Percentiles rank a stretch among this genome's conserved stretches.
Conservation (phyloP, 768 basidiomycete genomes). For the Trametes cingulata region DNA sequence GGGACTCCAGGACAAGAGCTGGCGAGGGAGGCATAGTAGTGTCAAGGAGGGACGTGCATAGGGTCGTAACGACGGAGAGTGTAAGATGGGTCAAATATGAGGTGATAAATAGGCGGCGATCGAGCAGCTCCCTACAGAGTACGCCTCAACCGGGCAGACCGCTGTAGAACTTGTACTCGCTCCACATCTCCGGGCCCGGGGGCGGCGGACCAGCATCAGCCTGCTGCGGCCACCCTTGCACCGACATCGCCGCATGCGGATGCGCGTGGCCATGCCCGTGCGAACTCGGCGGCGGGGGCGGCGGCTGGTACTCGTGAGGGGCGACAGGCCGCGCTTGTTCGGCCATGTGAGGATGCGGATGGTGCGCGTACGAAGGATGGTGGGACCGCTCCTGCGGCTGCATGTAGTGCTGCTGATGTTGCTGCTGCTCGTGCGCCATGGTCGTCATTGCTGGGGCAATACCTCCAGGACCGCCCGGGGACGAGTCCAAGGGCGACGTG, state of each 20-base stretch:
- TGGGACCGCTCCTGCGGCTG: constrained; percentile 4
- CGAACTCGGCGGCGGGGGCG: constrained; percentile 3
- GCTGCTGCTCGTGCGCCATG: constrained; percentile 7
- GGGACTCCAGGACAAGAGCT: too few relatives aligned
- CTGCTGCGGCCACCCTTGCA: constrained; percentile 9
- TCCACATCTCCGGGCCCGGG: constrained; percentile 3
- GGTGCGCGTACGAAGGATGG: constrained; percentile 1
- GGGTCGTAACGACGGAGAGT: too few relatives aligned
- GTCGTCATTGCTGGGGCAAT: constrained; percentile 16
- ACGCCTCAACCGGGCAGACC: not conserved
- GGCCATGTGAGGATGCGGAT: constrained; percentile 5
- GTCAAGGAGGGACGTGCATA: not conserved
- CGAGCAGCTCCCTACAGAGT: not conserved
- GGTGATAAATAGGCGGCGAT: constrained; percentile 6
- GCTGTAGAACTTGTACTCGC: constrained; percentile 6
- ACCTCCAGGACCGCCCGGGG: not conserved
- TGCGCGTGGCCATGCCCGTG: not conserved
- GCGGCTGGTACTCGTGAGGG: constrained; percentile 6
- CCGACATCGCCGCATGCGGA: not conserved
- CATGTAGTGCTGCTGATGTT: constrained; percentile 1
- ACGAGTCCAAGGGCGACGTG: constrained; percentile 6
- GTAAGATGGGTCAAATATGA: not conserved
- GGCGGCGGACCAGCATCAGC: not conserved
- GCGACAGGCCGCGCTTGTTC: not conserved
- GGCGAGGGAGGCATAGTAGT: too few relatives aligned